These are phyloP conservation scores for Fusarium phyllophilum DNA, from an alignment of 2,329 filamentous ascomycete species.

Conservation along the genomic window DNA sequence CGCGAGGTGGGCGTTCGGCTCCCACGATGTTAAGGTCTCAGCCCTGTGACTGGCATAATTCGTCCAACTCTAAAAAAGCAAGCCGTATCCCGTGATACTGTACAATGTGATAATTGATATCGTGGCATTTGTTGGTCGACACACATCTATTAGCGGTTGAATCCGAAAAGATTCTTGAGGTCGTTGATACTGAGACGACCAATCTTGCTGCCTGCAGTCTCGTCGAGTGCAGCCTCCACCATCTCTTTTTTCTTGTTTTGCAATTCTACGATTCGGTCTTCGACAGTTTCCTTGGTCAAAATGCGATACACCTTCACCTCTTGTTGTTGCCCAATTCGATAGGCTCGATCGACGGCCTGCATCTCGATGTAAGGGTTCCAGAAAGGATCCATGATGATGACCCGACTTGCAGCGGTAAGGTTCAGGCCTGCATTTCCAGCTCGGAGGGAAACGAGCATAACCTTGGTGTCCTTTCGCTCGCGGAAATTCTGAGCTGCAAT, in stretches of 20 bases:
- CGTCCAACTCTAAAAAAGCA: constrained; percentile 6
- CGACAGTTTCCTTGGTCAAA: constrained; percentile 80
- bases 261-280: constrained; percentile 83
- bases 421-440: constrained; percentile 90
- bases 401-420: constrained; percentile 79
- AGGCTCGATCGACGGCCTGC: constrained; percentile 89
- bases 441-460: constrained; percentile 84
- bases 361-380: constrained; percentile 96
- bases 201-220: constrained; percentile 73
- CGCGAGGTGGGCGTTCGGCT: constrained; percentile 2
- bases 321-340: constrained; percentile 83
- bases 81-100: background rate
- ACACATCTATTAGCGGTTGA: constrained; percentile 3
- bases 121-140: background rate
- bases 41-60: constrained; percentile 3
- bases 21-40: background rate
- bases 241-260: constrained; percentile 82
- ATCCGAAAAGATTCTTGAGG: constrained; percentile 73
- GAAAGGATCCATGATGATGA: constrained; percentile 92
- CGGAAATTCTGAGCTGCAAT: constrained; percentile 73
- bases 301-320: constrained; percentile 84
- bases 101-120: background rate
- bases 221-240: constrained; percentile 83
- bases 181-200: constrained; percentile 73
- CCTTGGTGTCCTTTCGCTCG: constrained; percentile 69